Evolutionary conservation across 176 grass and related monocot species (phyloP), one percentile per base, ranked within the genome.

Genomic region (Chloris gayana): DNA sequence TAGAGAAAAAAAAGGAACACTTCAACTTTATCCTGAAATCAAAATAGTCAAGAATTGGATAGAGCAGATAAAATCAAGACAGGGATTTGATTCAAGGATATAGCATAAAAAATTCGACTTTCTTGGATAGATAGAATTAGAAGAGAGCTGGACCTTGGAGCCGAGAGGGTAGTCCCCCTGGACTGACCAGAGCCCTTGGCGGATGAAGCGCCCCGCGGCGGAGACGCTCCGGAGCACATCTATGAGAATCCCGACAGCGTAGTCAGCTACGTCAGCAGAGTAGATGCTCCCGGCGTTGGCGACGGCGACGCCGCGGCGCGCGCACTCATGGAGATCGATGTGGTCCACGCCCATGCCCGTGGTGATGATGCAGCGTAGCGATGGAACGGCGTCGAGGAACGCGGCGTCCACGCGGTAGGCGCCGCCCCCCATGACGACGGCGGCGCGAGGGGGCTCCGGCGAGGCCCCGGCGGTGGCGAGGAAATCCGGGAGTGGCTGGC

Each of bases 241-340:
- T 33, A 89, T 19, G 26, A 88, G 35, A 29, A 91, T 19, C 32
- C 81, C 92, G 6, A 95, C 74, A 10, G 89, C 73, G 35, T 85
- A 76, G 47, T 94, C 86, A 0, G 89, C 89, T 7, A 87, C 77
- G 75, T 91, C 81, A 1, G 8, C 13, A 25, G 84, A 81, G 75
- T 30, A 89, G 15, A 86, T 26, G 19, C 15, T 50, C 21, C 92
- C 92, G 3, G 81, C 41, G 59, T 91, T 95, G 33, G 73, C 76
- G 47, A 89, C 73, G 33, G 5, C 51, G 19, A 89, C 69, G 32
- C 89, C 86, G 32, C 84, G 84, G 78, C 81, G 69, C 33, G 44
- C 30, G 65, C 92, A 91, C 68, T 85, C 89, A 65, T 41, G 65
- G 25, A 95, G 69, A 64, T 90, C 74, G 41, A 95, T 85, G 70